Base-by-base conservation (phyloP, 768 basidiomycete genomes). In the Tricholoma sp. region DNA sequence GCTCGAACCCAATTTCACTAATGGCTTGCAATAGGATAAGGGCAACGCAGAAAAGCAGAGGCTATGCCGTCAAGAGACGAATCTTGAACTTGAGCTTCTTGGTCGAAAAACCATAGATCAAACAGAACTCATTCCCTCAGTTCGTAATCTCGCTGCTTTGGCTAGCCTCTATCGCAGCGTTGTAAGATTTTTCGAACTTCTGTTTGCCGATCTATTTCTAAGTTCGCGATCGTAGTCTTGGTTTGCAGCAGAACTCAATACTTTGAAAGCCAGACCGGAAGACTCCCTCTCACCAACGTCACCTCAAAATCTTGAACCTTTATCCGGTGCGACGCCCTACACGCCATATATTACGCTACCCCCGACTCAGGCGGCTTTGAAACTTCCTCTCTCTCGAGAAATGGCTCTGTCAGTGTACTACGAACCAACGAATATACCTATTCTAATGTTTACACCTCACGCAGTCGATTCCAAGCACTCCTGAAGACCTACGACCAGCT, bases 401-500 rank as follows among this genome's bases (percentile, higher is more conserved):
- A 98, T 96, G 94, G 78, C 86, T 13, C 67, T 94, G 95, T 95
- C 62, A 62, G 92, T 74, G 29, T 45, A 50, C 42, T 5, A 6
- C 33, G 12, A 53, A 52, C 29, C 17, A 31, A 6, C n/a, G 15
- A 15, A 49, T 17, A 49, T 32, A 5, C 10, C 2, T n/a, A 32
- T 49, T n/a, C 29, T 49, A 10, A 49, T 49, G 5, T n/a, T 49
- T 49, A 8, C 15, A n/a, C 13, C 57, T 28, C 20, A 42, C 59
- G 3, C 61, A 96, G 96, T 58, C 93, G 94, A 31, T 97, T 94
- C 72, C 88, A 95, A 67, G 91, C 94, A 0, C 76, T 98, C 45
- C 75, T 95, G 41, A 86, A 88, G 72, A 96, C 94, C 2, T 98
- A 94, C 64, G 86, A 89, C 37, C 94, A 96, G 62, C 78, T 98